Percentiles rank a stretch among this genome's conserved stretches.
Evolutionary conservation across 2,329 filamentous ascomycete species (phyloP).

Genomic region (Pseudogymnoascus sp.): DNA sequence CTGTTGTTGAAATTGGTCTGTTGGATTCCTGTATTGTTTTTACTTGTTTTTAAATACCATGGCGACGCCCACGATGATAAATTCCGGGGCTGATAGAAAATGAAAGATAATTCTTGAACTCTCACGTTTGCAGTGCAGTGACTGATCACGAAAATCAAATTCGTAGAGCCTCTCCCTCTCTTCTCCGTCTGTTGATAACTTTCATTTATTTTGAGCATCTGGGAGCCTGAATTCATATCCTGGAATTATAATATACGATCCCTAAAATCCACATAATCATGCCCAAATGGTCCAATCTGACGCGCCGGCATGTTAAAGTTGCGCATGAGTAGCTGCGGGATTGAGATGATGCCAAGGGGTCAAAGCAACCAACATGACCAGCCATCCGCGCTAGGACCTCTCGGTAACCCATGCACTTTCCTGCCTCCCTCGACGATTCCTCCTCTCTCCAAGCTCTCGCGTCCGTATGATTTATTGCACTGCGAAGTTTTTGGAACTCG

Average conservation of each 20-base stretch:
- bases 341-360: not conserved
- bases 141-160: not conserved
- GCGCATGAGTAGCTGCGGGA: conserved; percentile 4
- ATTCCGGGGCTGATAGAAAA: conserved; percentile 2
- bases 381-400: conserved; percentile 6
- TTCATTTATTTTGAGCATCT: not conserved
- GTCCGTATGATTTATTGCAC: not conserved
- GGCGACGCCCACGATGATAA: not conserved
- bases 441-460: not conserved
- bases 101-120: not conserved
- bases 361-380: conserved; percentile 6
- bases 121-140: not conserved
- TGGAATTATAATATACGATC: not conserved
- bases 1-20: not conserved
- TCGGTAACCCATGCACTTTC: not conserved
- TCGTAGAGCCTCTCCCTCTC: not conserved
- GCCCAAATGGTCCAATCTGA: not conserved
- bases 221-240: not conserved
- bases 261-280: not conserved
- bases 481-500: conserved; percentile 1
- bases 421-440: conserved; percentile 2
- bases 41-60: conserved; percentile 3
- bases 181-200: not conserved
- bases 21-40: not conserved
- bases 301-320: not conserved